Conservation (phyloP, 805 yeast species). For the Ogataea ganodermae region DNA sequence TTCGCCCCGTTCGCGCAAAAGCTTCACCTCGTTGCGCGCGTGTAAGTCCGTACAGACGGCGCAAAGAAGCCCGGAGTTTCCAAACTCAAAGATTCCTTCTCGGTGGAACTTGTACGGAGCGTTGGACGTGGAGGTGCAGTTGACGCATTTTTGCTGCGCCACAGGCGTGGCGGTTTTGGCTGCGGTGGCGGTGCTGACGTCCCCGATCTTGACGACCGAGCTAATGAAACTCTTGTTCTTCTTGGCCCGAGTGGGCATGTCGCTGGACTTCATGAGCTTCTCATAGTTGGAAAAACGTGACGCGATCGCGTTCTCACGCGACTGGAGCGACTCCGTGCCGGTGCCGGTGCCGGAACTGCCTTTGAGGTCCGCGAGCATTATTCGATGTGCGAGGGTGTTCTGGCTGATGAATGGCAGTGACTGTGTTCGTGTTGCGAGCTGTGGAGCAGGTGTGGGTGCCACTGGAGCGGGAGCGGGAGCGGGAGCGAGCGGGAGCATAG, state of each 20-base stretch:
- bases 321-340: conserved; percentile 21
- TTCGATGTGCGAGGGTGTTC: conserved; percentile 35
- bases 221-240: conserved; percentile 34
- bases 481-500: background rate
- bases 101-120: conserved; percentile 37
- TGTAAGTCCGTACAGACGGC: conserved; percentile 30
- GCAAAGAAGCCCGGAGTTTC: conserved; percentile 38
- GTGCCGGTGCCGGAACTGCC: too few species aligned
- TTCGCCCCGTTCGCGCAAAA: conserved; percentile 35
- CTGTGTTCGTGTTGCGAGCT: conserved; percentile 38
- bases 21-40: conserved; percentile 24
- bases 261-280: conserved; percentile 26
- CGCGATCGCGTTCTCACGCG: conserved; percentile 31
- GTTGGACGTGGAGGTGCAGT: conserved; percentile 31
- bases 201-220: conserved; percentile 35
- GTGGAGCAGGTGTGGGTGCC: conserved; percentile 22
- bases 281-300: conserved; percentile 35
- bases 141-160: conserved; percentile 30
- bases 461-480: too few species aligned
- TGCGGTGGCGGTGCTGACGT: conserved; percentile 20
- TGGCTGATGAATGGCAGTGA: conserved; percentile 36
- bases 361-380: conserved; percentile 32
- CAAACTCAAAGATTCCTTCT: conserved; percentile 37
- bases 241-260: conserved; percentile 33
- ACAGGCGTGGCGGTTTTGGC: conserved; percentile 14